A percentile compares a stretch with the other conserved stretches of the same genome.
phyloP scores from a whole-genome alignment of 768 basidiomycete genomes.

The Lactarius evosmus region DNA sequence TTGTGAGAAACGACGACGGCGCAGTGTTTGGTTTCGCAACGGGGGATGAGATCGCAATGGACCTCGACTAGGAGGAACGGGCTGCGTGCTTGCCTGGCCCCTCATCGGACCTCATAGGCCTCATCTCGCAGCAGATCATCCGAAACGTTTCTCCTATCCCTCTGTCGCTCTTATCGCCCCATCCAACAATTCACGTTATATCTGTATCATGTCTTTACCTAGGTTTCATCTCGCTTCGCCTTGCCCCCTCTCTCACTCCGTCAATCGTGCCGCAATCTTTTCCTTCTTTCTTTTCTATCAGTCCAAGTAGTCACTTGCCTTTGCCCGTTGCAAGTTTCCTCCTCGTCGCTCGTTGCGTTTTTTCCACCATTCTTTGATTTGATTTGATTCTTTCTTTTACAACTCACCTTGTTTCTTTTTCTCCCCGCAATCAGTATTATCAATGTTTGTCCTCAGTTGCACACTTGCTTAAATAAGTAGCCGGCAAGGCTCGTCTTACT shows the following conservation, averaged over 20 bases:
- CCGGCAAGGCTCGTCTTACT: background rate
- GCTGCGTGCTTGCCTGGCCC: background rate
- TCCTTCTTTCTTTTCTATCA: background rate
- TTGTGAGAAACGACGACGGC: conserved; percentile 20
- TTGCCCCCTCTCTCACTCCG: background rate
- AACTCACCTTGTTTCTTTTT: conserved; percentile 18
- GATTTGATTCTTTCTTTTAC: background rate
- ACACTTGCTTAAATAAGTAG: conserved; percentile 11
- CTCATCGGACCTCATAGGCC: too few relatives aligned
- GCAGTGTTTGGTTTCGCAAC: conserved; percentile 24
- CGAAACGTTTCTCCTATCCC: background rate
- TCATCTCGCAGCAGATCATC: too few relatives aligned
- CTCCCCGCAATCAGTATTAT: conserved; percentile 16
- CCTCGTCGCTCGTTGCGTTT: conserved; percentile 3
- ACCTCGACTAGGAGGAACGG: conserved; percentile 21
- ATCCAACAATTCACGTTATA: conserved; percentile 12
- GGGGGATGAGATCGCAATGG: conserved; percentile 27
- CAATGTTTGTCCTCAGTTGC: conserved; percentile 22
- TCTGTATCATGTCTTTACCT: conserved; percentile 18
- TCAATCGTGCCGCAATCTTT: conserved; percentile 12
- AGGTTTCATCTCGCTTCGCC: conserved; percentile 9
- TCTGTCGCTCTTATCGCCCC: background rate
- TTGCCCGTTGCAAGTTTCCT: background rate
- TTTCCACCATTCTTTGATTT: background rate
- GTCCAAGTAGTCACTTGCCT: background rate